These are phyloP conservation scores for Hypericum androsaemum DNA, from an alignment of 345 rosid genomes.

Conservation along the genomic window DNA sequence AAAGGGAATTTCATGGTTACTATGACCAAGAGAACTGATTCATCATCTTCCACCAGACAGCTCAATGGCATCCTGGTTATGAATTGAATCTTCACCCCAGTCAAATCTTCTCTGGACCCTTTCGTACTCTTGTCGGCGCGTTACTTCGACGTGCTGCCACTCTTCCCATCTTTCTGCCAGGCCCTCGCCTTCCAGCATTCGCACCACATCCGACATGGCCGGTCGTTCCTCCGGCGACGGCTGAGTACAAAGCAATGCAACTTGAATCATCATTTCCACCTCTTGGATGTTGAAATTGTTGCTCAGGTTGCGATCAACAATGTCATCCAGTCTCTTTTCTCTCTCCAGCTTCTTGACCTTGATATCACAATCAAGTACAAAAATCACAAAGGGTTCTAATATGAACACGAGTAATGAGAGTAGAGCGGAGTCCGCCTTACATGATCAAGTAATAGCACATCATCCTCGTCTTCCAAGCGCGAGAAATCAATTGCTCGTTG, in stretches of 20 bases:
- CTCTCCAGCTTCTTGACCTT: slow-evolving; percentile 95
- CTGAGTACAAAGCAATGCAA: slow-evolving; percentile 84
- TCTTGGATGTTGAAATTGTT: slow-evolving; percentile 46
- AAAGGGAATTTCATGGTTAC: too few species aligned
- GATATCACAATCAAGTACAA: slow-evolving; percentile 5
- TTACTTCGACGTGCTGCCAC: slow-evolving; percentile 84
- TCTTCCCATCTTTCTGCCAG: slow-evolving; percentile 97
- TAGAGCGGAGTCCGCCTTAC: slow-evolving; percentile 32
- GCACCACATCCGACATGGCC: slow-evolving; percentile 79
- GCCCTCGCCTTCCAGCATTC: slow-evolving; percentile 99
- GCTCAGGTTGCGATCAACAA: slow-evolving; percentile 69
- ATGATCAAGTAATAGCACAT: slow-evolving; percentile 86
- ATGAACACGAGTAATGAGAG: background rate
- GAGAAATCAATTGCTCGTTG: slow-evolving; percentile 95
- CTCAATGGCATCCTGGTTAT: slow-evolving; percentile 77
- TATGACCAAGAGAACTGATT: background rate
- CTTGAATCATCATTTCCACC: slow-evolving; percentile 87
- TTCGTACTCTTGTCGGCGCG: slow-evolving; percentile 74
- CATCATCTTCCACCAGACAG: slow-evolving; percentile 81
- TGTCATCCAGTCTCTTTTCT: slow-evolving; percentile 70
- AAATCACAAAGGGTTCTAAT: background rate
- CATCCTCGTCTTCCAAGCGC: slow-evolving; percentile 93
- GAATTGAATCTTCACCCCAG: slow-evolving; percentile 74
- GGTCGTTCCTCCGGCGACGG: slow-evolving; percentile 83
- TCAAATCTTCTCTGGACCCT: slow-evolving; percentile 71